Base-by-base conservation (phyloP, 169 alveolate species). In the Plasmodium falciparum region DNA sequence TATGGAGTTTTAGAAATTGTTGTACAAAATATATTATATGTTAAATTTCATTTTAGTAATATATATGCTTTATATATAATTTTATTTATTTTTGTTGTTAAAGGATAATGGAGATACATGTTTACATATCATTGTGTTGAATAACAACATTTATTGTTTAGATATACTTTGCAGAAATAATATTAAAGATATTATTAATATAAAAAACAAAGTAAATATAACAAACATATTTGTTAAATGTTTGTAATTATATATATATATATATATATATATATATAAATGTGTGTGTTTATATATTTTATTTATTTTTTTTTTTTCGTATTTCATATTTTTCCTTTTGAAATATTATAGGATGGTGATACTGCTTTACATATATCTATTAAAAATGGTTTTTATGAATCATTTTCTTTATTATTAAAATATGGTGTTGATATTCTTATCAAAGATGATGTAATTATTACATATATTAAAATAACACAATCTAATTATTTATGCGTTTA, bases 51-150 rank as follows among this genome's bases (percentile, higher is more conserved):
- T 33, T 33, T 5, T 33, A 33, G 45, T 5, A 2, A 33, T 33
- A 33, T 33, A 33, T 33, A 33, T 33, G 45, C 45, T 33, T 33
- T 33, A 5, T 33, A 33, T 33, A 33, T 33, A 33, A 33, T 5
- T 33, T 33, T 33, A 33, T 33, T 33, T 33, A 4, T 33, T 33
- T 1, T 33, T 33, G 45, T 9, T 33, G 5, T 54, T 76, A 22
- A 39, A 83, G 91, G 91, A 52, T 9, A 69, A 83, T 61, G 91
- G 91, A 24, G 91, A 83, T 15, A 69, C 91, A 29, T 83, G 91
- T 56, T 72, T 83, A 22, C 91, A 83, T 45, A 83, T 83, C 13
- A 69, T 83, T 72, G 91, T 72, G 22, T 50, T 83, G 45, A 83
- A 83, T 59, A 83, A 83, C 43, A 83, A 83, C 58, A 11, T 83